Percentiles rank a stretch among this genome's conserved stretches.
These are phyloP conservation scores for Fusarium penzigii DNA, from an alignment of 2,329 filamentous ascomycete species.

Conservation along the genomic window DNA sequence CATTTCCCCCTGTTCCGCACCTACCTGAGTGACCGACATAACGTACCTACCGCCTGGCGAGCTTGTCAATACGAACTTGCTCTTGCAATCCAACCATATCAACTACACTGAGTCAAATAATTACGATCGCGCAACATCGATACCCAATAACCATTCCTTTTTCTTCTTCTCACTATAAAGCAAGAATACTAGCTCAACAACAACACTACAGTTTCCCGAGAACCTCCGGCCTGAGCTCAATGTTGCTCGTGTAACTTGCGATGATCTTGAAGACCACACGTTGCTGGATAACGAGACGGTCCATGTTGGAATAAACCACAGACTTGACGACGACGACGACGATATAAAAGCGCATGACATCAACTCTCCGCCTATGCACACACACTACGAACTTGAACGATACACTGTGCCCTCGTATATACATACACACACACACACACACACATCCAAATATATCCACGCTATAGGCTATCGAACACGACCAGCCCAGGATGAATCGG, in stretches of 20 bases:
- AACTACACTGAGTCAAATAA: too few species aligned
- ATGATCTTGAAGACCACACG: neutral
- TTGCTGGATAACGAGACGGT: neutral
- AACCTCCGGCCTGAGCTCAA: neutral
- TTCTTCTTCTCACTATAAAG: neutral
- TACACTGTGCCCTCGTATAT: too few species aligned
- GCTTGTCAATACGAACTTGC: too few species aligned
- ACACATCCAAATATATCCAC: too few species aligned
- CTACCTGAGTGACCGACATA: too few species aligned
- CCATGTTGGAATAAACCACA: neutral
- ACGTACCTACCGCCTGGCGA: too few species aligned
- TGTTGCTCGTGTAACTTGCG: neutral
- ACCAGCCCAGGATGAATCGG: conserved; percentile 40
- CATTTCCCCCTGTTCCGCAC: too few species aligned
- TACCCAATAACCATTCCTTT: too few species aligned
- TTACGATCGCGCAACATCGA: too few species aligned
- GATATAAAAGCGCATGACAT: neutral
- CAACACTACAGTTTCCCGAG: neutral
- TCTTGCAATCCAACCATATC: too few species aligned
- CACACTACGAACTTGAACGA: neutral
- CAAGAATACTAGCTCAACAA: neutral
- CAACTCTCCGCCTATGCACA: too few species aligned
- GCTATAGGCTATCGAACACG: conserved; percentile 6
- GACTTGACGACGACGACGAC: neutral
- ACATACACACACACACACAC: neutral